Evolutionary conservation across 345 rosid species (phyloP).

Genomic region (Moricandia moricandioides): DNA sequence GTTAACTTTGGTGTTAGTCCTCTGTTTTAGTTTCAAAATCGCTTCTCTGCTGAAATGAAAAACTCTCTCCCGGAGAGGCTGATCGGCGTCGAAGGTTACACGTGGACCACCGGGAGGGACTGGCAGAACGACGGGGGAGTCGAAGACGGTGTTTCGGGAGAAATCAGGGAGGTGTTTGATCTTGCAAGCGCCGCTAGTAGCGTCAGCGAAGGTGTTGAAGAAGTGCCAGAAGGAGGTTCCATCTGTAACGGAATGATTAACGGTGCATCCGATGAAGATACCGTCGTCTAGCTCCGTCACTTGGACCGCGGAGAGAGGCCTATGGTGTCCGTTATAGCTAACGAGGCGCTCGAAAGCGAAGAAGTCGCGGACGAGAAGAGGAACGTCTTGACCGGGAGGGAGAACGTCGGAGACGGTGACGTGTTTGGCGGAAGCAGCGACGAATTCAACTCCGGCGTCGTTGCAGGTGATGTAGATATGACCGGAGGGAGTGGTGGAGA

Average conservation of each 20-base stretch:
- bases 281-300: conserved; percentile 77
- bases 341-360: conserved; percentile 65
- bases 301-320: conserved; percentile 76
- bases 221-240: conserved; percentile 98
- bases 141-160: conserved; percentile 55
- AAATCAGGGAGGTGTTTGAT: conserved; percentile 65
- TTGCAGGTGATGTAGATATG: conserved; percentile 66
- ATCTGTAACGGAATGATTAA: conserved; percentile 83
- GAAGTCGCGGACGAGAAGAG: conserved; percentile 60
- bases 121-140: conserved; percentile 57
- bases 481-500: conserved; percentile 58
- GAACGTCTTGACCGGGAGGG: conserved; percentile 48
- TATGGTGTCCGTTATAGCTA: conserved; percentile 79
- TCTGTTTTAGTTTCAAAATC: conserved; percentile 58
- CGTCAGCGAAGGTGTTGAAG: conserved; percentile 79
- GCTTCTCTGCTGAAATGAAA: conserved; percentile 79
- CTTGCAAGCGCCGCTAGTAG: conserved; percentile 54
- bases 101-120: conserved; percentile 79
- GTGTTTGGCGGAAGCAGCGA: conserved; percentile 54
- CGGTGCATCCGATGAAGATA: conserved; percentile 71
- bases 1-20: conserved; percentile 56
- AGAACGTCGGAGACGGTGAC: conserved; percentile 44
- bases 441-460: conserved; percentile 71
- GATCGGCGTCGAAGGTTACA: conserved; percentile 64
- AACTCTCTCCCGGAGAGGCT: conserved; percentile 77